Evolutionary conservation across 2,329 filamentous ascomycete species (phyloP), one percentile per base, ranked within the genome.

Genomic region (Fusarium avenaceum): DNA sequence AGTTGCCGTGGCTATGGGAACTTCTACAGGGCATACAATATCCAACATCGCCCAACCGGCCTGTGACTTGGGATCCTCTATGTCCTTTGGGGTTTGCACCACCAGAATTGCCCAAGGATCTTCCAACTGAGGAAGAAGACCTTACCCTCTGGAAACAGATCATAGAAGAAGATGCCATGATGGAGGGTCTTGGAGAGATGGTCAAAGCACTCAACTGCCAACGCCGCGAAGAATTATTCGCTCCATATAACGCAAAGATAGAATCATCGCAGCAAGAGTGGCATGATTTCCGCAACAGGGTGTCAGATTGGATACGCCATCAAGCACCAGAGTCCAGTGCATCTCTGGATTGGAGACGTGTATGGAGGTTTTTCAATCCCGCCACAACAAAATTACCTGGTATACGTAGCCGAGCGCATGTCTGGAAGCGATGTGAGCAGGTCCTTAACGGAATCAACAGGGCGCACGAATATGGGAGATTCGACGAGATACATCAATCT

Each of bases 1-100:
- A 11, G 2, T 54, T 62, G 56, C 2, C 40, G 1, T 62, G 57
- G 58, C 14, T 62, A 0, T 62, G 57, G 46, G 58, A 62, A 9
- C 6, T 54, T 10, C 3, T 40, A 0, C 40, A 54, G 5, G 42
- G n/a, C 1, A 30, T 14, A 0, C n/a, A 20, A 17, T 62, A 62
- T 35, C 58, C 58, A 0, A 2, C 1, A 1, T 62, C 46, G 1
- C 58, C 20, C 2, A 22, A 42, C 4, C 19, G 28, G 2, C 28
- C 19, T 0, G 46, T 43, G 2, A 28, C 33, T 1, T 62, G 47
- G 58, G 58, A 62, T 11, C 56, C 58, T 7, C 28, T 61, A 2
- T 61, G 56, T 1, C 56, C 56, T 4, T 17, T 52, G 3, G 55
- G 45, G 0, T 4, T 45, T 0, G 9, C 46, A 11, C 56, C 33